These are phyloP conservation scores for Amylostereum areolatum DNA, from an alignment of 1,284 basidiomycete genomes.

Conservation along the genomic window DNA sequence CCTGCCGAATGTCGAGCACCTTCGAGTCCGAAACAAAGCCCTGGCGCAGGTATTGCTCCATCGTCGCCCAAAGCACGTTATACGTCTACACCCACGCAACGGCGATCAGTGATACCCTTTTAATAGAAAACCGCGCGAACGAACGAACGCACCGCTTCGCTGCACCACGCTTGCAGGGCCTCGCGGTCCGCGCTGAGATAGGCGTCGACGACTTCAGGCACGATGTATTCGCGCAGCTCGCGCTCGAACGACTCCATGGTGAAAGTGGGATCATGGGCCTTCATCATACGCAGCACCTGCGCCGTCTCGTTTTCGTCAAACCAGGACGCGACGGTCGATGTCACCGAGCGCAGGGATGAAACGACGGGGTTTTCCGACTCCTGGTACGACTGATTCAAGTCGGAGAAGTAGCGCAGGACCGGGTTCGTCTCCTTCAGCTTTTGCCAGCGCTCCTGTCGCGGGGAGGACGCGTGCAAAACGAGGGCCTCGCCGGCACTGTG, in stretches of 20 bases:
- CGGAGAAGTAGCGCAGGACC: slow-evolving; percentile 53
- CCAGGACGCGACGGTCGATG: slow-evolving; percentile 80
- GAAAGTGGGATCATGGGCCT: slow-evolving; percentile 82
- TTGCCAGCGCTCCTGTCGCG: slow-evolving; percentile 74
- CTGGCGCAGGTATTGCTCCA: slow-evolving; percentile 90
- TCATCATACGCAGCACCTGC: slow-evolving; percentile 86
- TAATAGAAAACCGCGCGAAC: slow-evolving; percentile 1
- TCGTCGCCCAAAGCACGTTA: slow-evolving; percentile 95
- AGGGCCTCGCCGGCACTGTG: slow-evolving; percentile 81
- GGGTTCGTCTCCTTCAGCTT: slow-evolving; percentile 71
- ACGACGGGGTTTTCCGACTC: slow-evolving; percentile 94
- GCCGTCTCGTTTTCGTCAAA: slow-evolving; percentile 99
- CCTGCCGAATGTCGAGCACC: slow-evolving; percentile 91
- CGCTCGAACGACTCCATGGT: slow-evolving; percentile 83
- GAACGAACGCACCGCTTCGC: slow-evolving; percentile 78
- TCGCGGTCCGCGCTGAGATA: slow-evolving; percentile 89
- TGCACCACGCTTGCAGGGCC: slow-evolving; percentile 86
- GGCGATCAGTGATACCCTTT: too few species aligned
- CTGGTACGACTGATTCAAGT: slow-evolving; percentile 72
- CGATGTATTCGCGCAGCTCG: slow-evolving; percentile 94
- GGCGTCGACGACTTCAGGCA: slow-evolving; percentile 96
- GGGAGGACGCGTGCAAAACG: slow-evolving; percentile 78
- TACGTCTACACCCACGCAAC: slow-evolving; percentile 60
- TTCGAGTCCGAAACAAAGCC: slow-evolving; percentile 88
- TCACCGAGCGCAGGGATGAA: slow-evolving; percentile 76